Conservation (phyloP, 495 filamentous ascomycete genomes). For the Neurospora africana region DNA sequence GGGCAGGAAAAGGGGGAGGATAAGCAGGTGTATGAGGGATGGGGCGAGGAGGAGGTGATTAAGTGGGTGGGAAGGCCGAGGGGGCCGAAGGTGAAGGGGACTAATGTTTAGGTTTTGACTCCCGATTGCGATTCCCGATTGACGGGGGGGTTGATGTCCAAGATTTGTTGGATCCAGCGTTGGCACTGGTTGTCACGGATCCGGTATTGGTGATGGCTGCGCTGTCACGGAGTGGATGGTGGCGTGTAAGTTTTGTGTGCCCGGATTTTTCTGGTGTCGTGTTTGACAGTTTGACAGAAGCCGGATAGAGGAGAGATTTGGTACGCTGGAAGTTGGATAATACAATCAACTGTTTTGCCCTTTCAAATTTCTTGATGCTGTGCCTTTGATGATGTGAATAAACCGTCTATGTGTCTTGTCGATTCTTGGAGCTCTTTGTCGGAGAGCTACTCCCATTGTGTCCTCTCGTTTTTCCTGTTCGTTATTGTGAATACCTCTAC, state of each 20-base stretch:
- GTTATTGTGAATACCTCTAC: too few relatives aligned
- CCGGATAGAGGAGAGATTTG: background rate
- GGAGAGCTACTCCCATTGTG: background rate
- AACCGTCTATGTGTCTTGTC: background rate
- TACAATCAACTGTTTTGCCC: background rate
- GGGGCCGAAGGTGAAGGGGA: background rate
- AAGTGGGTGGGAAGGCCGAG: background rate
- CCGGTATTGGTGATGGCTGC: background rate
- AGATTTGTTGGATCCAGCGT: background rate
- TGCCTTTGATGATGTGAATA: background rate
- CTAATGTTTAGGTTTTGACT: background rate
- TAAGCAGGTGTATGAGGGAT: background rate
- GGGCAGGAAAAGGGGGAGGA: background rate
- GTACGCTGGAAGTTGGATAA: background rate
- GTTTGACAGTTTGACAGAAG: background rate
- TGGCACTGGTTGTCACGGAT: background rate
- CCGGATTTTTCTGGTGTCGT: too few relatives aligned
- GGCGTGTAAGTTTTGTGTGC: background rate
- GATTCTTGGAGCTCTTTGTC: background rate
- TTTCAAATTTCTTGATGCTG: background rate
- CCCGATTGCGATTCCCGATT: too few relatives aligned
- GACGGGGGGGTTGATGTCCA: too few relatives aligned
- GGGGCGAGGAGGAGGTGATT: background rate
- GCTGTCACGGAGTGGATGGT: background rate
- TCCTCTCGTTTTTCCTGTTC: too few relatives aligned